Base-by-base conservation (phyloP, 2,329 filamentous ascomycete species). In the Colletotrichum cuscutae region DNA sequence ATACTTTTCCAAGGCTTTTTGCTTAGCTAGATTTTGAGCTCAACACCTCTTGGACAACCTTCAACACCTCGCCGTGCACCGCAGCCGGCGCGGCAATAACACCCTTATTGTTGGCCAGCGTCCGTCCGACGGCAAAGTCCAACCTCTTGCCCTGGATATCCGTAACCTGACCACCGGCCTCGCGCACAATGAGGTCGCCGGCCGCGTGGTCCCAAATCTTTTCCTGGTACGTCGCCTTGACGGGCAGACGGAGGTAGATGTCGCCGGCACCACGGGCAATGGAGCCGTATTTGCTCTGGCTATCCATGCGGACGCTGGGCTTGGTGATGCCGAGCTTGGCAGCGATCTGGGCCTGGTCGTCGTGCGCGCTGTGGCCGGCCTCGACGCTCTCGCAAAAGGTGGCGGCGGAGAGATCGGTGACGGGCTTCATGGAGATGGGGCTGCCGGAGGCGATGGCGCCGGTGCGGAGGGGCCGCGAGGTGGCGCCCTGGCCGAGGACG, bases 201-300 rank as follows among this genome's bases (percentile, higher is more conserved):
- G 96, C 97, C 22, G 97, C 97, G 82, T 99, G 97, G 81, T 99
- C 97, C 97, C 97, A 99, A 77, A 99, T 99, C 90, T 99, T 99
- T 88, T 99, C 97, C 82, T 97, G 91, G 85, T 99, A 99, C 66
- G 93, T 92, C 77, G 92, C 93, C 81, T 90, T 93, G 73, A 94
- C 93, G 4, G 97, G 97, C 71, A 99, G 86, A 66, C 97, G 90
- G 71, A 99, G 89, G 84, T 99, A 99, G 76, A 99, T 92, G 80
- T 99, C 97, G 62, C 95, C 97, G 5, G 95, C 95, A 58, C 97
- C 97, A 75, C 97, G 89, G 46, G 97, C 97, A 81, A 99, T 97
- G 46, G 94, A 97, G 74, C 93, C 96, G 84, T 99, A 99, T 85
- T 99, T 99, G 78, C 97, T 96, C 85, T 99, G 97, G 65, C 94